Evolutionary conservation across 768 basidiomycete genomes (phyloP).

Genomic region (Exsudoporus frostii): DNA sequence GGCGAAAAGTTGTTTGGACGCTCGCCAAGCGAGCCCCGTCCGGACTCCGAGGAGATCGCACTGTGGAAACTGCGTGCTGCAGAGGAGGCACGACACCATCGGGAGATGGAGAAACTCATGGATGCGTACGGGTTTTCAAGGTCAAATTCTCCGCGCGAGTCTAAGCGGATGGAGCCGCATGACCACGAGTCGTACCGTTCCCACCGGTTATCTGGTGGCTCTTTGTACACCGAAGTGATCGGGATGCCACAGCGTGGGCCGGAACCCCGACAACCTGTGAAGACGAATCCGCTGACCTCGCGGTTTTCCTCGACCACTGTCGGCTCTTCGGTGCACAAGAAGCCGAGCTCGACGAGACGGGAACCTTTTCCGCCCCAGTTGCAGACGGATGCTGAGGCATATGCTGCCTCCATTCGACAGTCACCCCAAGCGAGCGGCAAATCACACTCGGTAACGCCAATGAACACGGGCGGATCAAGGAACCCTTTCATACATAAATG

Average conservation of each 20-base stretch:
- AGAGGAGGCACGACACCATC: slow-evolving; percentile 48
- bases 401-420: slow-evolving; percentile 48
- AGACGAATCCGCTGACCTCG: slow-evolving; percentile 42
- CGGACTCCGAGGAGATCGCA: slow-evolving; percentile 44
- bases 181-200: slow-evolving; percentile 25
- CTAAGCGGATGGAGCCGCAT: slow-evolving; percentile 22
- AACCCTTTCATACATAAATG: slow-evolving; percentile 52
- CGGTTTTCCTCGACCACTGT: slow-evolving; percentile 49
- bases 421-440: slow-evolving; percentile 32
- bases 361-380: slow-evolving; percentile 27
- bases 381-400: slow-evolving; percentile 58
- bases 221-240: slow-evolving; percentile 68
- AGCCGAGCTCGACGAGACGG: slow-evolving; percentile 29
- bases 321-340: slow-evolving; percentile 35
- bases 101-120: slow-evolving; percentile 50
- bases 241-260: slow-evolving; percentile 58
- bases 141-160: slow-evolving; percentile 34
- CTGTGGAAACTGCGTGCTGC: slow-evolving; percentile 48
- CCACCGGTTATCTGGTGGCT: slow-evolving; percentile 43
- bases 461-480: slow-evolving; percentile 43
- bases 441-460: slow-evolving; percentile 42
- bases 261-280: slow-evolving; percentile 73
- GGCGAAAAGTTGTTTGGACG: slow-evolving; percentile 60
- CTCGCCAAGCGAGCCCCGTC: slow-evolving; percentile 23
- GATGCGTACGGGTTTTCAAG: slow-evolving; percentile 46